Evolutionary conservation across 176 grass and related monocot species (phyloP).

Genomic region (Juncus inflexus): DNA sequence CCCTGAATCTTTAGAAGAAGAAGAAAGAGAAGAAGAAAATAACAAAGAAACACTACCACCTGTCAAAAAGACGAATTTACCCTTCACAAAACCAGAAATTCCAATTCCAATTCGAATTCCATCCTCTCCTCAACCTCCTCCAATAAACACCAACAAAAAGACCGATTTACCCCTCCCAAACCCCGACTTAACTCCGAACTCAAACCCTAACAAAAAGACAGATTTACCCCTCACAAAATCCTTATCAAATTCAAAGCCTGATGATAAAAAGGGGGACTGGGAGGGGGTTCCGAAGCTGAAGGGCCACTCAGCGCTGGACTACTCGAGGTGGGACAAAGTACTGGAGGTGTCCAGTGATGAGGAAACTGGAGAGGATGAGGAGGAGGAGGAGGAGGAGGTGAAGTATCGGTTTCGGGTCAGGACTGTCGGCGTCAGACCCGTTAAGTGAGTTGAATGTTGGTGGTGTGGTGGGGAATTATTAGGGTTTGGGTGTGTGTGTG

Average conservation of each 20-base stretch:
- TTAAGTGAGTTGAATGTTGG: constrained; percentile 41
- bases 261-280: constrained; percentile 33
- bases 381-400: constrained; percentile 53
- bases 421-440: constrained; percentile 58
- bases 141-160: constrained; percentile 3
- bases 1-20: constrained; percentile 87
- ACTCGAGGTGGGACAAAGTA: constrained; percentile 90
- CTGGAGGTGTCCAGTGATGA: constrained; percentile 79
- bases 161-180: constrained; percentile 18
- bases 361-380: constrained; percentile 60
- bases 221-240: constrained; percentile 4
- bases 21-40: constrained; percentile 51
- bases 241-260: constrained; percentile 29
- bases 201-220: constrained; percentile 22
- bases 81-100: constrained; percentile 9
- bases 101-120: too few relatives aligned
- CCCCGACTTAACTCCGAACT: constrained; percentile 3
- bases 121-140: not conserved
- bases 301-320: constrained; percentile 86
- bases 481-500: too few relatives aligned
- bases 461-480: too few relatives aligned
- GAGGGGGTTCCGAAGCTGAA: constrained; percentile 74
- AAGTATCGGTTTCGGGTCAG: constrained; percentile 78
- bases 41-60: constrained; percentile 34
- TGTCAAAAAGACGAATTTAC: constrained; percentile 20